These are phyloP conservation scores for Colletotrichum musae DNA, from an alignment of 2,329 filamentous ascomycete genomes.

Conservation along the genomic window DNA sequence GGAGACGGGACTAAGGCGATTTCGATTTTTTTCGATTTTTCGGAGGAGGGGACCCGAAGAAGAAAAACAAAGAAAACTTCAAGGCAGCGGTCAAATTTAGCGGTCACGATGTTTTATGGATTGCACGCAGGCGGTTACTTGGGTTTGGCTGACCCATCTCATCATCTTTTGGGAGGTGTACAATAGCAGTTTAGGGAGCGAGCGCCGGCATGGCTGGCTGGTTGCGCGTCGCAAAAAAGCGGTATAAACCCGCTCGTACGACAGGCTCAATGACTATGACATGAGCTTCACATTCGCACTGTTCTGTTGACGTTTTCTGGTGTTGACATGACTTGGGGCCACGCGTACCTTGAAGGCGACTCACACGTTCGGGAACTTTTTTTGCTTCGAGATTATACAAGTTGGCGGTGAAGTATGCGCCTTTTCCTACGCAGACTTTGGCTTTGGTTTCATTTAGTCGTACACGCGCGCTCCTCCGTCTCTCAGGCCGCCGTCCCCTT, in stretches of 20 bases:
- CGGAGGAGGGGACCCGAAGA: constrained; percentile 8
- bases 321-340: neutral
- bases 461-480: constrained; percentile 9
- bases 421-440: too few relatives aligned
- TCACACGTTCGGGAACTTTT: too few relatives aligned
- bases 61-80: constrained; percentile 14
- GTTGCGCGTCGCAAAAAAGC: constrained; percentile 11
- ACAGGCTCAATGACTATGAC: constrained; percentile 40
- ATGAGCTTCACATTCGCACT: constrained; percentile 23
- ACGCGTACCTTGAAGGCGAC: neutral
- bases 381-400: neutral
- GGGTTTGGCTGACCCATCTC: constrained; percentile 37
- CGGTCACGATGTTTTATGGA: constrained; percentile 41
- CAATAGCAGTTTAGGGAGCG: constrained; percentile 33
- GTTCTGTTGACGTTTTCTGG: too few relatives aligned
- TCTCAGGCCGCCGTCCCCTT: constrained; percentile 47
- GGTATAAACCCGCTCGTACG: constrained; percentile 12
- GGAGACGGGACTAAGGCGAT: constrained; percentile 28
- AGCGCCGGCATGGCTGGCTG: constrained; percentile 23
- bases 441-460: constrained; percentile 4
- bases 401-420: neutral
- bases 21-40: neutral
- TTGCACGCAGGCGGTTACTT: constrained; percentile 33
- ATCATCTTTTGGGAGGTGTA: constrained; percentile 38
- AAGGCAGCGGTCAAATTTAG: constrained; percentile 39